Evolutionary conservation across 768 basidiomycete genomes (phyloP), one percentile per base, ranked within the genome.

Genomic region (Dendrothele bispora): DNA sequence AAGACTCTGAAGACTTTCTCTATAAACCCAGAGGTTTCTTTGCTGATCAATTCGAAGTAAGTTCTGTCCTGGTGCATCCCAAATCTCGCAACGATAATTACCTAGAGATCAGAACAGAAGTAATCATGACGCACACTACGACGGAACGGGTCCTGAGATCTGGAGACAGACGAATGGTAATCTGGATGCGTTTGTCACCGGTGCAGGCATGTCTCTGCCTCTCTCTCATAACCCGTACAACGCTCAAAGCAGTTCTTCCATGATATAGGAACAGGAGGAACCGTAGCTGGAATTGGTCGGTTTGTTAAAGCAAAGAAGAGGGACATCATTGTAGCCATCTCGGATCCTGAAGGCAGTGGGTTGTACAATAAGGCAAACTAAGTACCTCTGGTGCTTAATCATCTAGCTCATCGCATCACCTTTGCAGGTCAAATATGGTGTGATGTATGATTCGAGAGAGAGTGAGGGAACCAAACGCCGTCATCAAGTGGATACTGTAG

Each of bases 271-370:
- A 98, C 95, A 2, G 95, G 97, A 5, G 97, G 97, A 11, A 98
- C 95, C 3, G 80, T 99, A 42, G 87, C 93, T 2, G 95, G 95
- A 0, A 79, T 76, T 4, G 94, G 91, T 0, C 77, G 70, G 42
- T 95, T 77, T 59, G 69, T 99, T 44, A 95, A 94, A 68, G 79
- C 79, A 10, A 80, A 82, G 73, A 74, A 88, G 39, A 73, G 81
- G 20, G 70, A 78, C 48, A 55, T 95, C 37, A 59, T 79, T 11
- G 77, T 98, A 10, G 84, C 84, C 5, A 74, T 99, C 41, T 78
- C 90, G 10, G 97, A 99, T 66, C 94, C 95, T 0, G 87, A 95
- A 58, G 95, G 95, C 7, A 94, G 91, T 57, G 97, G 97, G 2
- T 69, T 99, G 42, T 97, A 86, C 67, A 98, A 98, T 68, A 97